Evolutionary conservation across 2,329 filamentous ascomycete species (phyloP), one percentile per base, ranked within the genome.

Genomic region (Calonectria ilicicola): DNA sequence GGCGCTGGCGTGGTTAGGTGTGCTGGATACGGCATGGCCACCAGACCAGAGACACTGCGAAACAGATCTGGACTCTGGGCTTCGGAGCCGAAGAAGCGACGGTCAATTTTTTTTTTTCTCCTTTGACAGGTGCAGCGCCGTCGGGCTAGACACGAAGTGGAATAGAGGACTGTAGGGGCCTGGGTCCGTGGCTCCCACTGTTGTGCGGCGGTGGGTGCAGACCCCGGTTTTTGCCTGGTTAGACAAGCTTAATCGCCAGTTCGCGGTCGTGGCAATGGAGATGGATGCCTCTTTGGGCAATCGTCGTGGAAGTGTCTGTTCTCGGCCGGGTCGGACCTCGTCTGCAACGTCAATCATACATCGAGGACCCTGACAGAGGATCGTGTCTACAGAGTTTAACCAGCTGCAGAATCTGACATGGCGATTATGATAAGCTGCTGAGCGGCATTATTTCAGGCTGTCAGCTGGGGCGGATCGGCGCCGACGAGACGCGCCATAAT

Each of bases 211-310:
- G 73, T 69, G 75, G 78, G 70, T 75, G 76, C 70, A 69, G 71
- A 77, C 76, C 78, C 78, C 72, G 68, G 75, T 70, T 71, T 76
- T 68, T 70, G 67, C 71, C 70, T 77, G 72, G 68, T 65, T 62
- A 60, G 72, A 73, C 68, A 76, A 79, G 76, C 76, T 79, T 79
- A 79, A 79, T 79, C 70, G 72, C 62, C 53, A 46, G 42, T 32
- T 65, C 38, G 49, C 42, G 38, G 23, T 42, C 9, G 26, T 65
- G 44, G 65, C 47, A 26, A 74, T 74, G 74, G 72, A 68, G 72
- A 74, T 79, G 70, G 69, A 77, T 77, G 72, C 74, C 76, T 65
- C 58, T 75, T 72, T 79, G 68, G 67, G 75, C 65, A 67, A 79
- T 74, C 75, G 73, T 74, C 62, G 64, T 77, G 46, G 46, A 64